phyloP scores from a whole-genome alignment of 192 early-diverging fungal genomes.

The Linnemannia hyalina region DNA sequence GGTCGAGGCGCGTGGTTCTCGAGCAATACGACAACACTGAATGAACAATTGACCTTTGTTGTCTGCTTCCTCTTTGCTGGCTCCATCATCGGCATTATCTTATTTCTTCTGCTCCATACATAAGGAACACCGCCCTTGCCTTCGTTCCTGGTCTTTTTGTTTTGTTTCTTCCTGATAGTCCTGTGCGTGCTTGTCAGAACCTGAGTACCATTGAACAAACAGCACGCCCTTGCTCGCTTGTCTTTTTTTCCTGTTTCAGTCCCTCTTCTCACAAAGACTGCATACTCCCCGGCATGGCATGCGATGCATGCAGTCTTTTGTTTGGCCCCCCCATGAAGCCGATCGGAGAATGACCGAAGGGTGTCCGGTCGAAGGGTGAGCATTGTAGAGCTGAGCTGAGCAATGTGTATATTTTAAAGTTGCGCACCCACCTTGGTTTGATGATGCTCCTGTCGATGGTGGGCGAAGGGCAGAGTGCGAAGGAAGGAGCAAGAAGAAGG shows the following conservation, averaged over 20 bases:
- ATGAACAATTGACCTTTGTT: not conserved
- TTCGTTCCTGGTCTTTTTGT: not conserved
- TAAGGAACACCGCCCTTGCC: not conserved
- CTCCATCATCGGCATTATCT: not conserved
- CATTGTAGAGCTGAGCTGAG: conserved; percentile 1
- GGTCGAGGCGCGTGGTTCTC: not conserved
- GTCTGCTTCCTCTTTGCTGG: not conserved
- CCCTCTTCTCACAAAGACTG: not conserved
- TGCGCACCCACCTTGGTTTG: conserved; percentile 3
- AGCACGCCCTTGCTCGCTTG: not conserved
- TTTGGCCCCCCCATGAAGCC: not conserved
- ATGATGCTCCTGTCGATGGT: conserved; percentile 1
- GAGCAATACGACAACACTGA: not conserved
- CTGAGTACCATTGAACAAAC: not conserved
- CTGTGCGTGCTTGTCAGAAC: not conserved
- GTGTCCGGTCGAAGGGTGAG: not conserved
- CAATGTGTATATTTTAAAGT: not conserved
- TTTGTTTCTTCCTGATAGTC: not conserved
- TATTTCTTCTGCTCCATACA: not conserved
- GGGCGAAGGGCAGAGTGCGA: not conserved
- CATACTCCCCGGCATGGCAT: not conserved
- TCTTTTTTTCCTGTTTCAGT: not conserved
- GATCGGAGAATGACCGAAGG: conserved; percentile 1
- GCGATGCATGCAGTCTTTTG: not conserved
- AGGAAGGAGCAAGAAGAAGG: not conserved